phyloP scores from a whole-genome alignment of 495 filamentous ascomycete genomes.

The Xylaria curta region DNA sequence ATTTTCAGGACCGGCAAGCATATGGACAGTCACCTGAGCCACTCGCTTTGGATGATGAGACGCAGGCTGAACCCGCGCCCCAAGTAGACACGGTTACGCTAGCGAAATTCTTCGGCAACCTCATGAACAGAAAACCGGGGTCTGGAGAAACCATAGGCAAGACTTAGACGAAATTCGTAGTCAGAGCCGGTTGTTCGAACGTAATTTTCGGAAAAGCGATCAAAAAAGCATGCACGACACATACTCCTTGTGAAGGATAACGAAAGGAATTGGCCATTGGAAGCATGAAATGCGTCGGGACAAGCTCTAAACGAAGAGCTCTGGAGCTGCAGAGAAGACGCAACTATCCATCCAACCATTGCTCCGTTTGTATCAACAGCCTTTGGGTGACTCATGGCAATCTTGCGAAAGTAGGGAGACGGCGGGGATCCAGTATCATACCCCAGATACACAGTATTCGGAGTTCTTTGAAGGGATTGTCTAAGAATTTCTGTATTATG shows the following conservation, averaged over 20 bases:
- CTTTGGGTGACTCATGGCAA: constrained; percentile 4
- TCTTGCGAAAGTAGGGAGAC: constrained; percentile 12
- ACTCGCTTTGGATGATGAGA: constrained; percentile 38
- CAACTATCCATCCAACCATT: background rate
- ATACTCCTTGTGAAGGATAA: background rate
- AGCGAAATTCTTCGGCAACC: constrained; percentile 56
- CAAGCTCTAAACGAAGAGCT: background rate
- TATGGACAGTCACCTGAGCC: constrained; percentile 49
- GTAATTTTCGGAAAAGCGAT: background rate
- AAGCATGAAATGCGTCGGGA: background rate
- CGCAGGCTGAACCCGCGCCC: constrained; percentile 38
- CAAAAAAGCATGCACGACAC: background rate
- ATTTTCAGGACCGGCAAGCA: constrained; percentile 54
- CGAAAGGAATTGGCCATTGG: background rate
- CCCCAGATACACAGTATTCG: constrained; percentile 8
- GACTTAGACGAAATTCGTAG: constrained; percentile 25
- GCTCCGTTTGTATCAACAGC: constrained; percentile 8
- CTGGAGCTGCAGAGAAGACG: background rate
- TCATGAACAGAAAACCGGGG: constrained; percentile 51
- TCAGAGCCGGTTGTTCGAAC: background rate
- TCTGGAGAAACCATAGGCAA: constrained; percentile 28
- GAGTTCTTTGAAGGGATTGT: constrained; percentile 25
- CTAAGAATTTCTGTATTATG: constrained; percentile 30
- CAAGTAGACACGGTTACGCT: constrained; percentile 56
- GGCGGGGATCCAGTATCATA: constrained; percentile 10